Evolutionary conservation across 371 early-diverging fungal genomes (phyloP).

Genomic region (Zychaea mexicana): DNA sequence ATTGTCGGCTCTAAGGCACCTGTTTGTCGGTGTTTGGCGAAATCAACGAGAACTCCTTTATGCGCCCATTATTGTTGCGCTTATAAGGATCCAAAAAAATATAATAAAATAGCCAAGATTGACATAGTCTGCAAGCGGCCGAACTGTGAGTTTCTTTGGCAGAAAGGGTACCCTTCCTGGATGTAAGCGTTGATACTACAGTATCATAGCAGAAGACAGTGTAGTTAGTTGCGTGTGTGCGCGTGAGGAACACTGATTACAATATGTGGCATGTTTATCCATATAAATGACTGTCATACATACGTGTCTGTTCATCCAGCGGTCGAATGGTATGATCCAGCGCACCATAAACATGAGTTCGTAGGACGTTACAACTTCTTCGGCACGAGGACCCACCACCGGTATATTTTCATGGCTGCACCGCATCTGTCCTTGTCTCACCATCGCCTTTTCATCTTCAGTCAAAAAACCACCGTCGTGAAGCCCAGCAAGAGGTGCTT

Average conservation of each 20-base stretch:
- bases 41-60: too few species aligned
- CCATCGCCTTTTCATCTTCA: conserved; percentile 13
- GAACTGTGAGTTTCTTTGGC: conserved; percentile 13
- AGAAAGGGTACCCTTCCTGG: neutral
- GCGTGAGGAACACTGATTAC: neutral
- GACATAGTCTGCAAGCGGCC: conserved; percentile 14
- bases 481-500: conserved; percentile 9
- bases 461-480: conserved; percentile 15
- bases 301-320: conserved; percentile 23
- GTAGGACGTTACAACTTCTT: conserved; percentile 23
- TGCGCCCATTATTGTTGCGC: neutral
- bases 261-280: neutral
- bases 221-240: neutral
- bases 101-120: conserved; percentile 8
- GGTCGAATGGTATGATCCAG: conserved; percentile 18
- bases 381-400: conserved; percentile 25
- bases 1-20: too few species aligned
- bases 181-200: conserved; percentile 19
- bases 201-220: neutral
- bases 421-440: conserved; percentile 16
- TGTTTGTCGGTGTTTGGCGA: too few species aligned
- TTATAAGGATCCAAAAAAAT: neutral
- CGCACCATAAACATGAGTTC: conserved; percentile 22
- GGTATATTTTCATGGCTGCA: conserved; percentile 25
- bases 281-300: neutral